Evolutionary conservation across 345 rosid genomes (phyloP), one percentile per base, ranked within the genome.

Genomic region (Pugionium cornutum): DNA sequence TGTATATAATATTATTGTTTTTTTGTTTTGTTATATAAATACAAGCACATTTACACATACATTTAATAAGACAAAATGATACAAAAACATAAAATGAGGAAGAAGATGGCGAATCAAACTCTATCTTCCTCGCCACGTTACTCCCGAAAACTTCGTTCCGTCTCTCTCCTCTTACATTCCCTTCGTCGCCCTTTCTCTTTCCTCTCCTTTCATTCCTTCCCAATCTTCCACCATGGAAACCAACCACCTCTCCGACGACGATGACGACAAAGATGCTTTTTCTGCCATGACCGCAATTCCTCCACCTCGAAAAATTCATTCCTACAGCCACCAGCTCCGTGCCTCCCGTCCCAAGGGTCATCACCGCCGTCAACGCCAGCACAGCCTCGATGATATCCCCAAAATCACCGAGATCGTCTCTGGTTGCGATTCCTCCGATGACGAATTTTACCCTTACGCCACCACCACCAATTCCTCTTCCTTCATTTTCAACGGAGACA

Each of bases 261-360:
- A 18, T 31, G 86, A 84, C 3, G 86, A 83, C 58, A 64, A 41
- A 56, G 83, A 82, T 4, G 89, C 83, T 6, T 66, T 89, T 42
- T 76, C 79, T 1, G 50, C 75, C 45, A 68, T 89, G 18, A 72
- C 62, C 73, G 25, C 79, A 2, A 39, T 69, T 56, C 96, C 96
- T 1, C 77, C 83, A 0, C 73, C 81, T 7, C 69, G 76, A 0
- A 86, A 84, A 58, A 75, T 83, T 72, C 87, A 84, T 49, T 92
- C 89, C 45, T 72, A 87, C 59, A 84, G 89, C 79, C 94, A 89
- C 6, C 97, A 86, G 76, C 80, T 82, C 43, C 95, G 96, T 10
- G 54, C 62, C 62, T 67, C 81, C 65, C 69, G 78, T 56, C 74
- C 61, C 6, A 82, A 83, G 30, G 75, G 66, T 27, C 65, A 58